Conservation (phyloP, 169 alveolate species). For the Plasmodium billcollinsi region DNA sequence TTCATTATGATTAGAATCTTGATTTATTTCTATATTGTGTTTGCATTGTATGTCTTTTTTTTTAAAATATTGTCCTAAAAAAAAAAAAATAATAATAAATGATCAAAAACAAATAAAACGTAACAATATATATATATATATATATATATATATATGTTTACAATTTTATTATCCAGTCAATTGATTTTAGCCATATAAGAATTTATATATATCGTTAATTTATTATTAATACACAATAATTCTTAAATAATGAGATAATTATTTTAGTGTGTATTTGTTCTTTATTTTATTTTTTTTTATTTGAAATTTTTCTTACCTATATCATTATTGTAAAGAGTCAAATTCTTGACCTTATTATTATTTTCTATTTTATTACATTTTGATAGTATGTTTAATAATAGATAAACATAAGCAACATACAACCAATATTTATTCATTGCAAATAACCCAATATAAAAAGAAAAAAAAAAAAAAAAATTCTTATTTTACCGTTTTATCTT, state of each 20-base stretch:
- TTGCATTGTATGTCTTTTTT: constrained; percentile 16
- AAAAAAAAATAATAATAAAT: neutral
- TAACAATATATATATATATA: neutral
- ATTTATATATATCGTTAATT: too few species aligned
- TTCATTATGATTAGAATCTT: constrained; percentile 27
- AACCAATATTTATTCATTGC: constrained; percentile 70
- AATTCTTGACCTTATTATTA: neutral
- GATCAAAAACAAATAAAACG: neutral
- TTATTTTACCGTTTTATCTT: constrained; percentile 21
- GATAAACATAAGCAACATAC: constrained; percentile 28
- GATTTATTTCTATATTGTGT: constrained; percentile 14
- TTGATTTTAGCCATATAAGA: too few species aligned
- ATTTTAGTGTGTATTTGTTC: too few species aligned
- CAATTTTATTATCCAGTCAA: too few species aligned
- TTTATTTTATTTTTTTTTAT: neutral
- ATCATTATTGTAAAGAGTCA: constrained; percentile 1
- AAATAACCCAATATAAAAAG: neutral
- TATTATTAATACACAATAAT: too few species aligned
- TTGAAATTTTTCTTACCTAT: constrained; percentile 25
- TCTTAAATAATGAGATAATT: too few species aligned
- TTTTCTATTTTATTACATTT: constrained; percentile 58
- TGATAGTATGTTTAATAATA: constrained; percentile 22
- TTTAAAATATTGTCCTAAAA: constrained; percentile 20
- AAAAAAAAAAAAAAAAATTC: neutral
- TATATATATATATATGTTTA: neutral